A percentile compares a stretch with the other conserved stretches of the same genome.
Evolutionary conservation across 768 basidiomycete genomes (phyloP).

Genomic region (Phaeotremella skinneri): DNA sequence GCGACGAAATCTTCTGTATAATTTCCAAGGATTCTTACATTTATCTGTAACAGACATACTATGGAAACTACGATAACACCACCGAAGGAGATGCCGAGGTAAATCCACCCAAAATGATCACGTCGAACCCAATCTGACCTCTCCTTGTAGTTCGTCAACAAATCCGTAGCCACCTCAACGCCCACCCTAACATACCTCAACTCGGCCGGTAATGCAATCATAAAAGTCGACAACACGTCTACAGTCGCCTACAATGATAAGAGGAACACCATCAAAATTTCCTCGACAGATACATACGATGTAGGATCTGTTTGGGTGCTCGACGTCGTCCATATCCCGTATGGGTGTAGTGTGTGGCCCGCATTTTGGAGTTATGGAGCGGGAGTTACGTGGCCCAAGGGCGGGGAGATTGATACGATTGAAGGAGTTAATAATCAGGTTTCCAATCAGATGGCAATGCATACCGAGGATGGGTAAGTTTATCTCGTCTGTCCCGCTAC

Average conservation of each 20-base stretch:
- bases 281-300: conserved; percentile 59
- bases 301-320: conserved; percentile 66
- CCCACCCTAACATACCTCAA: conserved; percentile 65
- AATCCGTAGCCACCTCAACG: conserved; percentile 33
- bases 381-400: conserved; percentile 23
- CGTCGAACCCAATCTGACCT: conserved; percentile 57
- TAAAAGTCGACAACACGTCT: conserved; percentile 68
- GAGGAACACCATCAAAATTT: conserved; percentile 67
- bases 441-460: conserved; percentile 55
- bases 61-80: conserved; percentile 59
- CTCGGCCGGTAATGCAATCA: conserved; percentile 68
- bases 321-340: conserved; percentile 61
- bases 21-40: too few species aligned
- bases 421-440: conserved; percentile 54
- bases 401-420: conserved; percentile 50
- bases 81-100: conserved; percentile 66
- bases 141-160: conserved; percentile 44
- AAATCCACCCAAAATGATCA: conserved; percentile 16
- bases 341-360: conserved; percentile 30
- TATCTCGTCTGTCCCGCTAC: neutral
- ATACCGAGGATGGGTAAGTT: conserved; percentile 31
- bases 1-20: conserved; percentile 6
- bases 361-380: conserved; percentile 28
- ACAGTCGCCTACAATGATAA: conserved; percentile 56
- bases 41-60: too few species aligned